Conservation (phyloP, 2,329 filamentous ascomycete species). For the Nigrospora sphaerica region DNA sequence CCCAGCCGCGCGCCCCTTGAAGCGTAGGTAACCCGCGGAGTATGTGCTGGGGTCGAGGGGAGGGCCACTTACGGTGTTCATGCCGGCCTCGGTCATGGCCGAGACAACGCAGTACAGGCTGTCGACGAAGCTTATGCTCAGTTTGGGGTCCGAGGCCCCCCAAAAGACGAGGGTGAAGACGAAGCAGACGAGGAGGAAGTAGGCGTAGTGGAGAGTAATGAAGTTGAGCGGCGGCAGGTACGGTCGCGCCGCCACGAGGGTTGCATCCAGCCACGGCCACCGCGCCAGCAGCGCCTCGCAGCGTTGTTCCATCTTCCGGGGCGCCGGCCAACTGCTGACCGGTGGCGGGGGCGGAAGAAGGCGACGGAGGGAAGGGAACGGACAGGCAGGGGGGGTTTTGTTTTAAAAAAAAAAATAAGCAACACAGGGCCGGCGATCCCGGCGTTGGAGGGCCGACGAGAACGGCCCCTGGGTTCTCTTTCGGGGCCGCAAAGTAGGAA, state of each 20-base stretch:
- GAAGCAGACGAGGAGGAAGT: conserved; percentile 52
- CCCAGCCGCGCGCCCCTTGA: too few relatives aligned
- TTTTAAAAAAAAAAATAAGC: too few relatives aligned
- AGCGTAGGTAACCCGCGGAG: too few relatives aligned
- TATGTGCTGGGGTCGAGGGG: too few relatives aligned
- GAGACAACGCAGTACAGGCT: conserved; percentile 60
- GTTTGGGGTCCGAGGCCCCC: conserved; percentile 42
- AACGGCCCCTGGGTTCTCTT: too few relatives aligned
- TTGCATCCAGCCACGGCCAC: background rate
- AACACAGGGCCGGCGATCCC: too few relatives aligned
- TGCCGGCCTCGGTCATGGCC: conserved; percentile 59
- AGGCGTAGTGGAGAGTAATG: conserved; percentile 59
- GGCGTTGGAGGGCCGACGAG: too few relatives aligned
- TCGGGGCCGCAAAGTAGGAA: too few relatives aligned
- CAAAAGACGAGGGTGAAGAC: conserved; percentile 55
- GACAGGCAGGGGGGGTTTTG: too few relatives aligned
- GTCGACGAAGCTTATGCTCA: conserved; percentile 53
- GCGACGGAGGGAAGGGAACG: too few relatives aligned
- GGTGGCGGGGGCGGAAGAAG: too few relatives aligned
- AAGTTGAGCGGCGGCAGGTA: conserved; percentile 46
- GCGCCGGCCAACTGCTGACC: background rate
- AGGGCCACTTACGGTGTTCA: conserved; percentile 43
- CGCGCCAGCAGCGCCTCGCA: background rate
- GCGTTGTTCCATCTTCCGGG: background rate
- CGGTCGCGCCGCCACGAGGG: conserved; percentile 6